These are phyloP conservation scores for Balamuthia mandrillaris DNA, from an alignment of 208 protist genomes.

Conservation along the genomic window DNA sequence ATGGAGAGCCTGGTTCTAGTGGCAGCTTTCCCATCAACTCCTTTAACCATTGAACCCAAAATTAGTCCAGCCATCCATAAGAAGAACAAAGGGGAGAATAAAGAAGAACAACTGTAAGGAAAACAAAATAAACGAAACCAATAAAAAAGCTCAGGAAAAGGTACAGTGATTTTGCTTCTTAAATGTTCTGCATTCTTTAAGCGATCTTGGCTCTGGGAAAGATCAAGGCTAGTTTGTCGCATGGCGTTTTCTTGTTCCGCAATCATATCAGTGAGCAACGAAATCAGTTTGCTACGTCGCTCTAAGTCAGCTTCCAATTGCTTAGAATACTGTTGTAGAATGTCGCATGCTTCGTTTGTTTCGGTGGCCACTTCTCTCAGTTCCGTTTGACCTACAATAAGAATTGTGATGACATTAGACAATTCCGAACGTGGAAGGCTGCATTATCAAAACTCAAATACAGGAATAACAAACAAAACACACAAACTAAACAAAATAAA, in stretches of 20 bases:
- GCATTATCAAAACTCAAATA: not conserved
- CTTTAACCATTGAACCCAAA: too few species aligned
- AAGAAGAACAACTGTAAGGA: too few species aligned
- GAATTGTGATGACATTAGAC: not conserved
- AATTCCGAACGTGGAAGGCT: not conserved
- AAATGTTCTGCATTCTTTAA: too few species aligned
- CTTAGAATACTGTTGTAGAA: not conserved
- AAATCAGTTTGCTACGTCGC: not conserved
- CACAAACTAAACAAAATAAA: too few species aligned
- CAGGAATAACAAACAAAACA: not conserved
- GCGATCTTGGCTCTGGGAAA: too few species aligned
- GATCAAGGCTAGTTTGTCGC: not conserved
- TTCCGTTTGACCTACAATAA: not conserved
- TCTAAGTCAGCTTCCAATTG: not conserved
- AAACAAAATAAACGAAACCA: too few species aligned
- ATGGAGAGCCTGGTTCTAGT: too few species aligned
- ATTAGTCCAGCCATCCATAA: too few species aligned
- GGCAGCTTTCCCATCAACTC: too few species aligned
- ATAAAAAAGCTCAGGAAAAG: too few species aligned
- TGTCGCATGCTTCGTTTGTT: not conserved
- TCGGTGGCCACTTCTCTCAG: not conserved
- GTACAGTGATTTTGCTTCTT: too few species aligned
- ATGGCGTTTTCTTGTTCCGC: not conserved
- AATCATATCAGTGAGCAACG: not conserved
- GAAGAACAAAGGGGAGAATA: too few species aligned